Evolutionary conservation across 2,329 filamentous ascomycete genomes (phyloP).

Genomic region (Tympanopsis confertula): DNA sequence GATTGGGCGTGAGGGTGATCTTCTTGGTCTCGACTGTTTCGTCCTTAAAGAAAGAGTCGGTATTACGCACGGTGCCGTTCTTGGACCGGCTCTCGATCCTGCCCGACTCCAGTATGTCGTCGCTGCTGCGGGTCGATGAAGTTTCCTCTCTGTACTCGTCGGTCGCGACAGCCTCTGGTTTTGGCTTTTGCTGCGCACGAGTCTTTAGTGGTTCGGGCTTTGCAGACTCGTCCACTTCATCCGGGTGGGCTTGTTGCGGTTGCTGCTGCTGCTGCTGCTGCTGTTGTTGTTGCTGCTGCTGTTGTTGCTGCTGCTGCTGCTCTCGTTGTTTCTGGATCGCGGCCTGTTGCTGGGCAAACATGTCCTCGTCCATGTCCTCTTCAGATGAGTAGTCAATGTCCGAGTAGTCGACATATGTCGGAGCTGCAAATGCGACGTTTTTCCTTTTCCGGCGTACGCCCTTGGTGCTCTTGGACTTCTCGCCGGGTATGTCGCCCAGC

Average conservation of each 20-base stretch:
- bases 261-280: not conserved
- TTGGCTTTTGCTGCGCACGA: slow-evolving; percentile 8
- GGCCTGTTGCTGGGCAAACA: slow-evolving; percentile 23
- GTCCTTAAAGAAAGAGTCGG: slow-evolving; percentile 66
- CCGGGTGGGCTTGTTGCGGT: not conserved
- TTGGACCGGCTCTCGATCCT: slow-evolving; percentile 32
- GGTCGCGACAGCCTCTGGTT: not conserved
- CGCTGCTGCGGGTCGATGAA: slow-evolving; percentile 26
- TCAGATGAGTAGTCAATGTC: slow-evolving; percentile 61
- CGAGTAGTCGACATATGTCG: slow-evolving; percentile 62
- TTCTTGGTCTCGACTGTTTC: slow-evolving; percentile 63
- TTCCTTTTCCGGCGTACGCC: slow-evolving; percentile 62
- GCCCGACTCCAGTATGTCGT: slow-evolving; percentile 32
- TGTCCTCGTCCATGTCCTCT: slow-evolving; percentile 41
- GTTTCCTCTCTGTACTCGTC: slow-evolving; percentile 10
- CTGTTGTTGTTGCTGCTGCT: not conserved
- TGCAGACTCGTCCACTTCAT: not conserved
- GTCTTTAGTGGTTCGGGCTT: slow-evolving; percentile 44
- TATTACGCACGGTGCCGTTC: slow-evolving; percentile 56
- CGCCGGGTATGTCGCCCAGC: slow-evolving; percentile 56
- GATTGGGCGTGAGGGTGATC: slow-evolving; percentile 62
- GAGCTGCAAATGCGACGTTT: slow-evolving; percentile 59
- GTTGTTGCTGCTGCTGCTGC: slow-evolving; percentile 12
- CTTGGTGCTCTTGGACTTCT: slow-evolving; percentile 64
- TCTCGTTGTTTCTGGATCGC: slow-evolving; percentile 7